Base-by-base conservation (phyloP, 768 basidiomycete species). In the Russula earlei region DNA sequence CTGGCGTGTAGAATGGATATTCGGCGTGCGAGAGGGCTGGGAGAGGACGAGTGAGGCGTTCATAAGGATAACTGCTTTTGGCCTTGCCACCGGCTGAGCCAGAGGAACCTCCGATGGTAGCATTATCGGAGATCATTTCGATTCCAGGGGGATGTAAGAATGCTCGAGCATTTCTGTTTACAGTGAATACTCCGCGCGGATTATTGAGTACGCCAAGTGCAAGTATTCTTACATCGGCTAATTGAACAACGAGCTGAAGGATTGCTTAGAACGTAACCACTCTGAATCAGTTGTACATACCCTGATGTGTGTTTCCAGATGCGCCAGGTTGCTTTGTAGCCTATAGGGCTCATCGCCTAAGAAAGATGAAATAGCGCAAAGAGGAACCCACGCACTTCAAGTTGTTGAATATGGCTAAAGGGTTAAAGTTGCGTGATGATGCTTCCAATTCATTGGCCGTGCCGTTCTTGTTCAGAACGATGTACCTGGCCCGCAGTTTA, bases 1-100 rank as follows among this genome's bases (percentile, higher is more conserved):
- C 83, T 0, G 81, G 76, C 11, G 88, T 87, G 64, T 78, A 81
- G 63, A 83, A 82, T 12, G 88, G 89, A 68, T 89, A 91, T 49
- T 82, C 79, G 17, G 66, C 61, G 65, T 87, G 80, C 4, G 71
- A 72, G 14, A 60, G 63, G 4, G 78, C 71, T 31, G 89, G 88
- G 17, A 75, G 66, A 4, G 88, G 88, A 52, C 77, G 72, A 11
- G 67, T 73, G 52, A 87, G 69, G 27, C 72, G 64, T 62, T 78
- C 77, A 24, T 63, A 25, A 11, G 36, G 41, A 27, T 37, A 27
- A 41, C 27, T 3, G 33, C 22, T 37, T 25, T 27, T 48, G 15
- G 52, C 37, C 14, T 31, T 43, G 36, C 41, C 25, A 43, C 49
- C 36, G 48, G 14, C 31, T n/a, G 53, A 12, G 52, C 46, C 51